Conservation (phyloP, 495 filamentous ascomycete species). For the Neurospora sp. region DNA sequence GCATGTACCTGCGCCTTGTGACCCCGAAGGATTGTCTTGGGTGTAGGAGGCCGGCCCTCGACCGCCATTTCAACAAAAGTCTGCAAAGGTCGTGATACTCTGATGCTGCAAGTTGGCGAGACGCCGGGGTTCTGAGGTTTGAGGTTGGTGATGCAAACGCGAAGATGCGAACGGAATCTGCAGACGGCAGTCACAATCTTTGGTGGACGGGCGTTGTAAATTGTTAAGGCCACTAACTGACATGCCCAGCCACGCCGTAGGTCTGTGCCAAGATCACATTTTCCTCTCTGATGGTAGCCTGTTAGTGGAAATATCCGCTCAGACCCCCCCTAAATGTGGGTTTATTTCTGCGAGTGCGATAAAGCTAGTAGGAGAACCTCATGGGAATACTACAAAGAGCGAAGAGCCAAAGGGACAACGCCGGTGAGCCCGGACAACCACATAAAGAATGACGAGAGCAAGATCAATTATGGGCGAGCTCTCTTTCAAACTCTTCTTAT, state of each 20-base stretch:
- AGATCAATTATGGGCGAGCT: neutral
- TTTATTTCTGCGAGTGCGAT: too few species aligned
- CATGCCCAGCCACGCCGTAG: neutral
- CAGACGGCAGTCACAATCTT: neutral
- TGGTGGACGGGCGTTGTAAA: neutral
- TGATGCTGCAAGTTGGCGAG: neutral
- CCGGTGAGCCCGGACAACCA: too few species aligned
- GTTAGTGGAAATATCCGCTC: neutral
- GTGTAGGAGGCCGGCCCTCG: constrained; percentile 51
- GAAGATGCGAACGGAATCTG: neutral
- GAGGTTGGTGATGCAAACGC: neutral
- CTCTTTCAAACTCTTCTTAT: neutral
- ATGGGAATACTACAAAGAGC: too few species aligned
- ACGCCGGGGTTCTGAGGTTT: neutral
- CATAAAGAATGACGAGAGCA: neutral
- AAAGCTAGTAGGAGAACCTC: too few species aligned
- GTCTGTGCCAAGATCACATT: neutral
- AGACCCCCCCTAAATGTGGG: too few species aligned
- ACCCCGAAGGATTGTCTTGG: constrained; percentile 78
- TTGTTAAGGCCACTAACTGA: neutral
- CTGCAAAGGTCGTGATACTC: neutral
- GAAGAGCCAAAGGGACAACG: too few species aligned
- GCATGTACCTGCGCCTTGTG: constrained; percentile 76
- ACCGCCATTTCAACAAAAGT: constrained; percentile 11
- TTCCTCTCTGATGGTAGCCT: neutral